Evolutionary conservation across 257 asterid genomes (phyloP).

Genomic region (Solanum okadae): DNA sequence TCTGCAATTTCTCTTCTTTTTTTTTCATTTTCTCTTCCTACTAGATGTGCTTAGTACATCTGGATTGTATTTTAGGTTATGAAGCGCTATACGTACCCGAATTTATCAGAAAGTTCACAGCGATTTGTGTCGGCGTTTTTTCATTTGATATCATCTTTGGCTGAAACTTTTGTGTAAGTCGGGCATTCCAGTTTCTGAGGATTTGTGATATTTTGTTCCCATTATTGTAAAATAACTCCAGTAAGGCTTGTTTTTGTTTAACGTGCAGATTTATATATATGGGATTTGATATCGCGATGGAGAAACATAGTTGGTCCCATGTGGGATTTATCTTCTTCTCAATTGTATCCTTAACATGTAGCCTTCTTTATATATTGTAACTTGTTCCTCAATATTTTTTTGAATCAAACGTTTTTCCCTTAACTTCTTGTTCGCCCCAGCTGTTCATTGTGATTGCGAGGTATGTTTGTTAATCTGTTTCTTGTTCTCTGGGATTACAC

Average conservation of each 20-base stretch:
- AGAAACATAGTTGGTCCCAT: conserved; percentile 97
- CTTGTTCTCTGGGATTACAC: not conserved
- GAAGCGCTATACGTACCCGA: conserved; percentile 89
- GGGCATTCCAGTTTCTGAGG: not conserved
- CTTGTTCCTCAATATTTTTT: conserved; percentile 1
- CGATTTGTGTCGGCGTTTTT: conserved; percentile 94
- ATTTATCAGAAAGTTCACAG: conserved; percentile 92
- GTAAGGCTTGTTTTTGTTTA: conserved; percentile 4
- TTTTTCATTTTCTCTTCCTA: not conserved
- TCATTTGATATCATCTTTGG: conserved; percentile 91
- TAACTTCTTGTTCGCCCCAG: conserved; percentile 49
- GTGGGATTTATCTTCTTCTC: conserved; percentile 96
- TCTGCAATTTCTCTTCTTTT: not conserved
- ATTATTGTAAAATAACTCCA: conserved; percentile 7
- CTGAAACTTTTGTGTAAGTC: conserved; percentile 95
- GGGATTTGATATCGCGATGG: conserved; percentile 99
- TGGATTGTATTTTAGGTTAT: conserved; percentile 56
- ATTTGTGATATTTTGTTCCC: not conserved
- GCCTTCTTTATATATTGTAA: not conserved
- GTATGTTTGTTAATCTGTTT: conserved; percentile 28
- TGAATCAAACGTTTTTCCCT: conserved; percentile 20
- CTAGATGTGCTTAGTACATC: not conserved
- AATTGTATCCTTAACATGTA: conserved; percentile 65
- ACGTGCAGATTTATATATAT: conserved; percentile 86
- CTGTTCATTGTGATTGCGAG: conserved; percentile 89